Evolutionary conservation across 177 flowering plant genomes (phyloP), one percentile per base, ranked within the genome.

Genomic region (Vitis hybrid): DNA sequence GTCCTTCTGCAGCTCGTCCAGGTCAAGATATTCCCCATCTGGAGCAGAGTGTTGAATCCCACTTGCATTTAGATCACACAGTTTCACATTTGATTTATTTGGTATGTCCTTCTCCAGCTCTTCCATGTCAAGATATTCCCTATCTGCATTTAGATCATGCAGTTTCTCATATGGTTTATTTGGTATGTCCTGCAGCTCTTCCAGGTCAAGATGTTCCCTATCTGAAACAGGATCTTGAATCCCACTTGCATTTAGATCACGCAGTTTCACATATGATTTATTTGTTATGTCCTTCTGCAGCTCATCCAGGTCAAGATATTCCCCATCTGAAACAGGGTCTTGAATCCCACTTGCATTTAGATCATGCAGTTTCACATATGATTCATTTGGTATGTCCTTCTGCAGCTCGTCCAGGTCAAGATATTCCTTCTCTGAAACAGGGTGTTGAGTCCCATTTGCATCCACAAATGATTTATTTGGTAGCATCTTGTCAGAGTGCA

Each of bases 361-460:
- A 38, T 38, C 47, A 38, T 0, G 9, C 47, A 0, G 8, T 38
- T 7, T 38, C 9, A 8, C 47, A 38, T 38, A 38, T 38, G 47
- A 38, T 65, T 52, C 76, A 62, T 82, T 81, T 67, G 33, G 69
- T 51, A 80, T 72, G 69, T 64, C 69, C 56, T 81, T 82, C 47
- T 63, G 64, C 11, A 49, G 58, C 73, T 75, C 67, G 58, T 66
- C 59, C 24, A 67, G 69, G 66, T 72, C 75, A 68, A 66, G 61
- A 80, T 75, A 77, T 72, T 79, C 79, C 62, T 72, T 58, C 14
- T 33, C 64, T 71, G 81, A 65, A 72, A 77, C 50, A 55, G 68
- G 56, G 68, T 66, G 69, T 70, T 60, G 72, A 52, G 67, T 62
- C 57, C 73, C 78, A 28, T 28, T 28, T 28, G 31, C 31, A 28